Percentiles rank a stretch among this genome's conserved stretches.
Conservation (phyloP, 176 grass and related monocot species). For the Themeda triandra region DNA sequence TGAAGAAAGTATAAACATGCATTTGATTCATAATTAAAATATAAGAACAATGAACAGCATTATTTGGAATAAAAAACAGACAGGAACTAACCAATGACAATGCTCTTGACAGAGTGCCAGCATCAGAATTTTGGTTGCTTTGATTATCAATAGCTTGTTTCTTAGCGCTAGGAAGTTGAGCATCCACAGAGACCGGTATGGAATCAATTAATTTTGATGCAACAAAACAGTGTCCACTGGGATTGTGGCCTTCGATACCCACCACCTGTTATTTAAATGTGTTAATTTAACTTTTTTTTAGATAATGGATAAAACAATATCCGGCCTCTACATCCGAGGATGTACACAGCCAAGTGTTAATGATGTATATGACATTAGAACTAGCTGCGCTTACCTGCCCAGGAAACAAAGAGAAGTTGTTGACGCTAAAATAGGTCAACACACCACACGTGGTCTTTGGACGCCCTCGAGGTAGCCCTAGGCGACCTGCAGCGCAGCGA, state of each 20-base stretch:
- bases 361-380: background rate
- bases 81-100: slow-evolving; percentile 61
- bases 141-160: slow-evolving; percentile 58
- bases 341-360: no score
- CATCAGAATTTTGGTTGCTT: slow-evolving; percentile 32
- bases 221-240: slow-evolving; percentile 86
- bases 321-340: no score
- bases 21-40: background rate
- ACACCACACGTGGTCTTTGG: no score
- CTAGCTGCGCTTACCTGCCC: slow-evolving; percentile 62
- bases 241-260: slow-evolving; percentile 88
- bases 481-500: no score
- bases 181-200: slow-evolving; percentile 50
- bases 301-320: no score
- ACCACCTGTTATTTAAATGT: slow-evolving; percentile 55
- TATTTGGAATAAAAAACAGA: slow-evolving; percentile 3
- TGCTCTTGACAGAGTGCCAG: slow-evolving; percentile 37
- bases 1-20: background rate
- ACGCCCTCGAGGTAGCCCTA: no score
- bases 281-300: slow-evolving; percentile 31
- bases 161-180: slow-evolving; percentile 61
- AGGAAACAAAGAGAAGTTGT: slow-evolving; percentile 84
- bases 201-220: slow-evolving; percentile 77
- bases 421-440: no score
- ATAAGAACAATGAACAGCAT: background rate